Conservation (phyloP, 805 yeast species). For the Yamadazyma scolyti region DNA sequence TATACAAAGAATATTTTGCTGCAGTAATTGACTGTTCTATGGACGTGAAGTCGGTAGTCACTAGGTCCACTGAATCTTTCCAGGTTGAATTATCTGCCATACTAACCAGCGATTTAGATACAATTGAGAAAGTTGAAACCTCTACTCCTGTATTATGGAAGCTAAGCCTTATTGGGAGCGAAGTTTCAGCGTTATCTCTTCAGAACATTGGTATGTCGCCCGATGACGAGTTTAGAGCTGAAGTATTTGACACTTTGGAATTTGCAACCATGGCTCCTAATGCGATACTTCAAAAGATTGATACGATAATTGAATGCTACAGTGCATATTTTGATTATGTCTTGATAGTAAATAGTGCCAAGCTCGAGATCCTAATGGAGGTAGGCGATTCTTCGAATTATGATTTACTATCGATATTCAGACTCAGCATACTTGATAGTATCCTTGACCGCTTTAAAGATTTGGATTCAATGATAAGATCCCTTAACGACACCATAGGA, state of each 20-base stretch:
- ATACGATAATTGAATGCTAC: slow-evolving; percentile 13
- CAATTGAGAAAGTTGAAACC: neutral
- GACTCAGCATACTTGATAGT: too few relatives aligned
- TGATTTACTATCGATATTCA: too few relatives aligned
- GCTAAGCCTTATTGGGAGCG: neutral
- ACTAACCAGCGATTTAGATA: neutral
- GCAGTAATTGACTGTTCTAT: too few relatives aligned
- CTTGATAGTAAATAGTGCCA: slow-evolving; percentile 28
- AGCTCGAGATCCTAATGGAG: too few relatives aligned
- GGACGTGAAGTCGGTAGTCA: neutral
- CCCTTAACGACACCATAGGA: slow-evolving; percentile 4
- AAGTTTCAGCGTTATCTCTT: neutral
- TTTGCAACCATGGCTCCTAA: slow-evolving; percentile 19
- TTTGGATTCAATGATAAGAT: too few relatives aligned
- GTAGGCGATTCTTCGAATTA: too few relatives aligned
- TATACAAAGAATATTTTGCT: neutral
- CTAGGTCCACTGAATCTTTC: neutral
- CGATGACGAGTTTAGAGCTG: slow-evolving; percentile 10
- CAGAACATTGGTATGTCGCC: slow-evolving; percentile 3
- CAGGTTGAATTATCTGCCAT: too few relatives aligned
- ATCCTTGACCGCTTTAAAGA: too few relatives aligned
- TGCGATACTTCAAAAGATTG: slow-evolving; percentile 13
- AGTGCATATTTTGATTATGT: slow-evolving; percentile 21
- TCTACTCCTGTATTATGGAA: neutral
- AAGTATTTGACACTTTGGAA: slow-evolving; percentile 19